phyloP scores from a whole-genome alignment of 495 filamentous ascomycete species.

The Aspergillus incahuasiensis region DNA sequence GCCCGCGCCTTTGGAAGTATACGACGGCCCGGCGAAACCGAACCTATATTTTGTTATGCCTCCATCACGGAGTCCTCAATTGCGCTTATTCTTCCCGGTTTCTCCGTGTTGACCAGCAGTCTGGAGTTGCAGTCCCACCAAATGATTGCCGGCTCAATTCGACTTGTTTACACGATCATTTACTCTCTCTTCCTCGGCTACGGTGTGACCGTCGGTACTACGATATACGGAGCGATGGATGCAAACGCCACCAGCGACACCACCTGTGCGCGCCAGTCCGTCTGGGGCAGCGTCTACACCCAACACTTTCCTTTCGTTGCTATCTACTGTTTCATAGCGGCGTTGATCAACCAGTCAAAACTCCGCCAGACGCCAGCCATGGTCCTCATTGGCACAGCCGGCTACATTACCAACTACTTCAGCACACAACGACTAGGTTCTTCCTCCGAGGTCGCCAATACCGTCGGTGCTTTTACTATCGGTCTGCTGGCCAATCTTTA shows the following conservation, averaged over 20 bases:
- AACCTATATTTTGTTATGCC: constrained; percentile 74
- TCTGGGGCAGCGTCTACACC: constrained; percentile 33
- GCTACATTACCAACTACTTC: constrained; percentile 83
- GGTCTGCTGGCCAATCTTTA: constrained; percentile 86
- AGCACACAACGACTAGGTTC: constrained; percentile 62
- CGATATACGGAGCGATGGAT: constrained; percentile 82
- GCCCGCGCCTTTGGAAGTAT: constrained; percentile 71
- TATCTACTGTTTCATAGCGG: constrained; percentile 72
- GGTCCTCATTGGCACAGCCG: constrained; percentile 73
- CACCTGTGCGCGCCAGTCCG: constrained; percentile 56
- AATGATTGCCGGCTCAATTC: constrained; percentile 85
- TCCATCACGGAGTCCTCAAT: constrained; percentile 87
- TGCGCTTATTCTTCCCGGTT: constrained; percentile 87
- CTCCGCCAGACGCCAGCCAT: constrained; percentile 86
- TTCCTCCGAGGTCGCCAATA: constrained; percentile 77
- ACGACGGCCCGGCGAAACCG: constrained; percentile 22
- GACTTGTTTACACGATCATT: constrained; percentile 93
- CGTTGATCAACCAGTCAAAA: constrained; percentile 84
- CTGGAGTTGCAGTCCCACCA: constrained; percentile 85
- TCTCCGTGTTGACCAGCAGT: constrained; percentile 73
- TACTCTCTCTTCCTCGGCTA: constrained; percentile 94
- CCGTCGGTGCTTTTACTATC: constrained; percentile 80
- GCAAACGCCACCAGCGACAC: constrained; percentile 63
- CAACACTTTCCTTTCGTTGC: constrained; percentile 63
- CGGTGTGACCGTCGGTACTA: constrained; percentile 89